phyloP scores from a whole-genome alignment of 2,329 filamentous ascomycete genomes.

The Aspergillus novoparasiticus region DNA sequence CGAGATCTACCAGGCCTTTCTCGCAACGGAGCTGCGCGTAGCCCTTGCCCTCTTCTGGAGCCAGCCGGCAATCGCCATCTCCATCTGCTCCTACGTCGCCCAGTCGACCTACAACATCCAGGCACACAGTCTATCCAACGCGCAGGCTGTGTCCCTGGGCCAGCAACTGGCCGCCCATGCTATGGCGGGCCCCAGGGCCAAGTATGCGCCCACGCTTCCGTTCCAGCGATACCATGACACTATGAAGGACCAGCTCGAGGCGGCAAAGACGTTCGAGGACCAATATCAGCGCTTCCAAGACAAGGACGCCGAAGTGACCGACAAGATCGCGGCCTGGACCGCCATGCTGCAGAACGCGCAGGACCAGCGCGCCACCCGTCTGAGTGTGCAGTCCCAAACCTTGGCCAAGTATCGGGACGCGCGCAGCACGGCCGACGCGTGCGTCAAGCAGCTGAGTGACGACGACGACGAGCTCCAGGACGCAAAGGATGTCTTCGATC shows the following conservation, averaged over 20 bases:
- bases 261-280: neutral
- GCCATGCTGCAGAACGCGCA: neutral
- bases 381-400: neutral
- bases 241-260: neutral
- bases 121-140: neutral
- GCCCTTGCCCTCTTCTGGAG: constrained; percentile 11
- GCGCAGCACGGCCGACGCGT: neutral
- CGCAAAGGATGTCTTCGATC: neutral
- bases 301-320: neutral
- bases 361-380: neutral
- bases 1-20: neutral
- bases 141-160: constrained; percentile 8
- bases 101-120: neutral
- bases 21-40: constrained; percentile 9
- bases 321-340: neutral
- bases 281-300: constrained; percentile 1
- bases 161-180: constrained; percentile 11
- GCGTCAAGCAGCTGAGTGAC: neutral
- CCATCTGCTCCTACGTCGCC: constrained; percentile 4
- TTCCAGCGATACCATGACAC: neutral
- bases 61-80: constrained; percentile 5
- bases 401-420: neutral
- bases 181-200: neutral
- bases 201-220: neutral
- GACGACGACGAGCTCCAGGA: neutral